These are phyloP conservation scores for Glycine tomentella DNA, from an alignment of 306 rosid species.

Conservation along the genomic window DNA sequence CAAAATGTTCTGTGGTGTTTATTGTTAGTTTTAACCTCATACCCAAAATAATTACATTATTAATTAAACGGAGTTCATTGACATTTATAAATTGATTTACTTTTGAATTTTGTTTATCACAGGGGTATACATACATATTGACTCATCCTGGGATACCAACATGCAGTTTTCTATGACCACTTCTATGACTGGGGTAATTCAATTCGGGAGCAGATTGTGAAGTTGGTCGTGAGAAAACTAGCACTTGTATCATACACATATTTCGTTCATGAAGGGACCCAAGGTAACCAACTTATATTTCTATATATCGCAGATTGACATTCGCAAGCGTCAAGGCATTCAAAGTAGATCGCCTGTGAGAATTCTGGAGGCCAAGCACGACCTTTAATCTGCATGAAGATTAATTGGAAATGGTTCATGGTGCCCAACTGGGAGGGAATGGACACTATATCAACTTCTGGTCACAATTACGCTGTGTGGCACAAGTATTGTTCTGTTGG, in stretches of 20 bases:
- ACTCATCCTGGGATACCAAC: slow-evolving; percentile 94
- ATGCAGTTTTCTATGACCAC: slow-evolving; percentile 92
- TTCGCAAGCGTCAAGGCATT: slow-evolving; percentile 80
- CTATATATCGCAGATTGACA: slow-evolving; percentile 79
- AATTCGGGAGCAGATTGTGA: slow-evolving; percentile 74
- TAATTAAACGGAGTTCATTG: neutral
- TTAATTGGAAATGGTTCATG: slow-evolving; percentile 88
- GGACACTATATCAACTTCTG: slow-evolving; percentile 78
- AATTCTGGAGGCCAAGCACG: slow-evolving; percentile 81
- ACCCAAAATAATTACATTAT: neutral
- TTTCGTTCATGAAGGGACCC: neutral
- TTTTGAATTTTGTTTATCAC: slow-evolving; percentile 28
- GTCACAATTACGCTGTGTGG: slow-evolving; percentile 91
- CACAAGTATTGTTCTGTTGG: slow-evolving; percentile 51
- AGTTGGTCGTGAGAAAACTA: slow-evolving; percentile 59
- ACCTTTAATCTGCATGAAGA: slow-evolving; percentile 91
- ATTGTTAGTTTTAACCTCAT: neutral
- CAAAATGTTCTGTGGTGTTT: neutral
- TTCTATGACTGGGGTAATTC: slow-evolving; percentile 76
- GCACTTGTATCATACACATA: neutral
- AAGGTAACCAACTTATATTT: slow-evolving; percentile 33
- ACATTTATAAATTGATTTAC: neutral
- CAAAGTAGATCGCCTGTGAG: slow-evolving; percentile 75
- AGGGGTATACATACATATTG: slow-evolving; percentile 92
- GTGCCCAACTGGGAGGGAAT: slow-evolving; percentile 82